These are phyloP conservation scores for Cytospora schulzeri DNA, from an alignment of 2,329 filamentous ascomycete species.

Conservation along the genomic window DNA sequence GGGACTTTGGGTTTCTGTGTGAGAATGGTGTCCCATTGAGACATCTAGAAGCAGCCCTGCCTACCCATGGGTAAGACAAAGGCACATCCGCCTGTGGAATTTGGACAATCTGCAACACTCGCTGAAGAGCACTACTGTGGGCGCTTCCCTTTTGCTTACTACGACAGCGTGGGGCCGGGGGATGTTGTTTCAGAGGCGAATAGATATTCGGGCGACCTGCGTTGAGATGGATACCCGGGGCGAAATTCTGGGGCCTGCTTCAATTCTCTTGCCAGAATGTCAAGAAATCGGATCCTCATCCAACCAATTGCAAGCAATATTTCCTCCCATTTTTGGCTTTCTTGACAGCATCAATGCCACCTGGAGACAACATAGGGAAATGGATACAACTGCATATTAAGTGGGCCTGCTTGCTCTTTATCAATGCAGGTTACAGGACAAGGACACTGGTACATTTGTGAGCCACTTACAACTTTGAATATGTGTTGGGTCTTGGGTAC, in stretches of 20 bases:
- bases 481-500: neutral
- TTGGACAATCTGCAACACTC: neutral
- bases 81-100: neutral
- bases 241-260: neutral
- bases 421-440: neutral
- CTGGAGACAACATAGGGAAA: neutral
- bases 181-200: neutral
- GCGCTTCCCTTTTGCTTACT: neutral
- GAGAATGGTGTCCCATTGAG: no score
- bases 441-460: neutral
- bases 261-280: neutral
- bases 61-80: no score
- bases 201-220: neutral
- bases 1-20: no score
- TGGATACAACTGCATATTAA: constrained; percentile 2
- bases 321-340: neutral
- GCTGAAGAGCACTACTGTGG: neutral
- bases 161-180: neutral
- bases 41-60: no score
- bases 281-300: neutral
- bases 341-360: neutral
- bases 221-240: neutral
- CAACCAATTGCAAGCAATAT: neutral
- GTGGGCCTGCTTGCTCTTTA: neutral
- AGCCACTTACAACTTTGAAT: neutral